These are phyloP conservation scores for Eutrema japonicum DNA, from an alignment of 345 rosid species.

Conservation along the genomic window DNA sequence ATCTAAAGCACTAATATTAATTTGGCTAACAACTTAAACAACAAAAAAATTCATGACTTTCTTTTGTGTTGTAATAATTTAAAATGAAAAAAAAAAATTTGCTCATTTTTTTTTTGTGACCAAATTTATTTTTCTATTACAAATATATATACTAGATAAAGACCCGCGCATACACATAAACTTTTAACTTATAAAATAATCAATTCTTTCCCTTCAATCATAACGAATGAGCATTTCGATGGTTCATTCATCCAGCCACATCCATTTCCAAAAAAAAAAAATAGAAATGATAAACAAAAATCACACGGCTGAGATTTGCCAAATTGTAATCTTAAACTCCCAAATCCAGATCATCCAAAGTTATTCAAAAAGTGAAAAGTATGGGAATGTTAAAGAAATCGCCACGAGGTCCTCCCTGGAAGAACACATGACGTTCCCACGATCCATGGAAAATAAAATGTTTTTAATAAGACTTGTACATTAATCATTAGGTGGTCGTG, in stretches of 20 bases:
- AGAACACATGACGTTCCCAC: constrained; percentile 24
- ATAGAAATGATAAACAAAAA: neutral
- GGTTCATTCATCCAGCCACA: no score
- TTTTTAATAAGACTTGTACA: neutral
- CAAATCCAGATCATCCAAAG: neutral
- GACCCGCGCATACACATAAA: no score
- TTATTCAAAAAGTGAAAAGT: neutral
- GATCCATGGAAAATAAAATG: constrained; percentile 6
- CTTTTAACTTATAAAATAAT: no score
- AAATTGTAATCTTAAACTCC: neutral
- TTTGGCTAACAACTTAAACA: neutral
- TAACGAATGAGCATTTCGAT: no score
- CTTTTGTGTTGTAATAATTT: no score
- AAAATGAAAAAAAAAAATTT: no score
- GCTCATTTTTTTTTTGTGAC: no score
- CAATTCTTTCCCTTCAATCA: no score
- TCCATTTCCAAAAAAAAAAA: no score
- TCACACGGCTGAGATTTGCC: neutral
- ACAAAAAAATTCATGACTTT: no score
- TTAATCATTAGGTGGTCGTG: constrained; percentile 7
- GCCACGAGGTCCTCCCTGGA: constrained; percentile 4
- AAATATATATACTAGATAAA: no score
- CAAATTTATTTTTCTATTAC: neutral
- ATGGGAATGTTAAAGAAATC: constrained; percentile 9
- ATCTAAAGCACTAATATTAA: neutral